Base-by-base conservation (phyloP, 2,329 filamentous ascomycete genomes). In the Aureobasidium sp. region DNA sequence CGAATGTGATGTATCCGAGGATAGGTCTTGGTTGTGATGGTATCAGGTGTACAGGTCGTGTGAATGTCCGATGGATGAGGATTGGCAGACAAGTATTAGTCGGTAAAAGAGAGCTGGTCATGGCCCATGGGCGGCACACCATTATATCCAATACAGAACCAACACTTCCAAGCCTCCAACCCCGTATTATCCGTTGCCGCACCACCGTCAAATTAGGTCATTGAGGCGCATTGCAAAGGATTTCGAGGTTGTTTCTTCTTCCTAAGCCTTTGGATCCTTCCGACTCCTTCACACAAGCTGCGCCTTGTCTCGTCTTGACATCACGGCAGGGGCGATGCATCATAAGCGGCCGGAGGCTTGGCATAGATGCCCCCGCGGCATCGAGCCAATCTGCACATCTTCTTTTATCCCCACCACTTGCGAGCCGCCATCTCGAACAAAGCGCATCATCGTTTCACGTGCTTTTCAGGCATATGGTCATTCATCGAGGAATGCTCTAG, bases 231-330 rank as follows among this genome's bases (percentile, higher is more conserved):
- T 36, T 6, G 9, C 20, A 5, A 37, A 25, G 39, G n/a, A 57
- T 45, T 34, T 57, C 11, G 39, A 20, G 25, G 6, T 15, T 41
- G 36, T 42, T 57, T 34, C 52, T 56, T 58, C 42, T 5, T 25
- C 14, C 29, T 34, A 39, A 58, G 41, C 55, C 42, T 47, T 58
- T 31, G 55, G 55, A 58, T 58, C 55, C 41, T 58, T 20, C 42
- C 14, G 14, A 48, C 37, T 47, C 55, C 42, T 58, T 57, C 27
- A 15, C 55, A 45, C 25, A 31, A 25, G 42, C 55, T 58, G 55
- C 55, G 55, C 55, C 55, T 58, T 58, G 55, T 58, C 34, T 58
- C 17, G 55, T 58, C 55, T 58, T 58, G 55, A 48, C 55, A 47
- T 58, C 31, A 47, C 39, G 17, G 22, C 17, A 34, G 41, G 31